A percentile compares a stretch with the other conserved stretches of the same genome.
These are phyloP conservation scores for Aureobasidium leucospermi DNA, from an alignment of 2,329 filamentous ascomycete species.

Conservation along the genomic window DNA sequence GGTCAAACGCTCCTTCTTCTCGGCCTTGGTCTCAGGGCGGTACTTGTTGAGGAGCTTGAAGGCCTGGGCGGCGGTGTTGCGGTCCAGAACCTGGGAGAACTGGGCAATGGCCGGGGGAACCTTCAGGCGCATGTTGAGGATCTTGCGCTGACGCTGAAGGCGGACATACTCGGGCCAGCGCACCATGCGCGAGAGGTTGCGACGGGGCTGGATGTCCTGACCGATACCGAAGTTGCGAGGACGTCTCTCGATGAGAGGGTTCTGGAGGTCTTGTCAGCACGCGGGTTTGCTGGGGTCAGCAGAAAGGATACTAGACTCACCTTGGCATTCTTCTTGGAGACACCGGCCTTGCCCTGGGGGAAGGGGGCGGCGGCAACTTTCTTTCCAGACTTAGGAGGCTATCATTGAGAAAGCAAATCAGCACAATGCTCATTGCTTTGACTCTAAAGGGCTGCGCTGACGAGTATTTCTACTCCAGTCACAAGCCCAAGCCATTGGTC, in stretches of 20 bases:
- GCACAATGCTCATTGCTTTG: conserved; percentile 72
- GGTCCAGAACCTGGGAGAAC: conserved; percentile 95
- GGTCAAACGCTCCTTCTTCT: conserved; percentile 99
- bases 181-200: conserved; percentile 96
- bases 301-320: conserved; percentile 48
- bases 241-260: conserved; percentile 98
- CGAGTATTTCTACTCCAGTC: conserved; percentile 46
- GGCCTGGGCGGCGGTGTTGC: conserved; percentile 90
- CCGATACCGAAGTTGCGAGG: conserved; percentile 97
- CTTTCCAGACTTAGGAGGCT: conserved; percentile 97
- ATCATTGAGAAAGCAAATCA: conserved; percentile 99
- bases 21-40: conserved; percentile 95
- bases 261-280: conserved; percentile 47
- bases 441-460: conserved; percentile 68
- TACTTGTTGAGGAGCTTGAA: conserved; percentile 99
- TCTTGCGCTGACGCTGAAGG: conserved; percentile 91
- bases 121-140: conserved; percentile 97
- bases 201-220: conserved; percentile 94
- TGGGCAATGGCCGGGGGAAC: conserved; percentile 94
- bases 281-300: background rate
- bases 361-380: conserved; percentile 96
- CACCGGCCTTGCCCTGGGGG: conserved; percentile 82
- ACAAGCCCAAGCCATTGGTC: conserved; percentile 46
- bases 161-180: conserved; percentile 99
- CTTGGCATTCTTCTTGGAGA: conserved; percentile 90